Evolutionary conservation across 371 early-diverging fungal species (phyloP), one percentile per base, ranked within the genome.

Genomic region (Mucor sp.): DNA sequence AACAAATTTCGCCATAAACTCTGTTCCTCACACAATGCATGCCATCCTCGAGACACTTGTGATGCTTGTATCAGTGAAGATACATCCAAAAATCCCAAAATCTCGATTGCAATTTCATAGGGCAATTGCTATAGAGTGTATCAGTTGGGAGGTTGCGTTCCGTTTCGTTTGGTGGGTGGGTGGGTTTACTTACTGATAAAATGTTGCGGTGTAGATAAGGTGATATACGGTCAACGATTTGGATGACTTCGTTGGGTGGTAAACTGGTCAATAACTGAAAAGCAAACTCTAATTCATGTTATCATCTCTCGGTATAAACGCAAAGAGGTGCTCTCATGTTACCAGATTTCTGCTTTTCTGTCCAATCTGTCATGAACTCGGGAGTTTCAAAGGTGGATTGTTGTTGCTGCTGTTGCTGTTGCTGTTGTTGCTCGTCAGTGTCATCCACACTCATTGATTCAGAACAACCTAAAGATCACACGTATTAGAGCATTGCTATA

Each of bases 131-230:
- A n/a, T n/a, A n/a, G n/a, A n/a, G n/a, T n/a, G n/a, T n/a, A n/a
- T n/a, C n/a, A n/a, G n/a, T n/a, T n/a, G n/a, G n/a, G n/a, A n/a
- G n/a, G n/a, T n/a, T n/a, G n/a, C n/a, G n/a, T n/a, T n/a, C n/a
- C n/a, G n/a, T n/a, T n/a, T n/a, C n/a, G n/a, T n/a, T n/a, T n/a
- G n/a, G n/a, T n/a, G n/a, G n/a, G n/a, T n/a, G n/a, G n/a, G n/a
- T n/a, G n/a, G n/a, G n/a, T n/a, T n/a, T 41, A 48, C 48, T 37
- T 41, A 50, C 66, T 47, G 60, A 66, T 17, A 91, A 53, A 50
- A 90, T 85, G 63, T 91, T 88, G 48, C 87, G 79, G 60, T 87
- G 82, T 17, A 91, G 69, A 15, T 89, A 70, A 5, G 91, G 91
- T 1, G 83, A 66, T 17, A 94, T 61, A 15, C 66, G 65, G 23